A percentile compares a stretch with the other conserved stretches of the same genome.
Evolutionary conservation across 148 eudicot species (phyloP).

Genomic region (Rhododendron kiyosumense): DNA sequence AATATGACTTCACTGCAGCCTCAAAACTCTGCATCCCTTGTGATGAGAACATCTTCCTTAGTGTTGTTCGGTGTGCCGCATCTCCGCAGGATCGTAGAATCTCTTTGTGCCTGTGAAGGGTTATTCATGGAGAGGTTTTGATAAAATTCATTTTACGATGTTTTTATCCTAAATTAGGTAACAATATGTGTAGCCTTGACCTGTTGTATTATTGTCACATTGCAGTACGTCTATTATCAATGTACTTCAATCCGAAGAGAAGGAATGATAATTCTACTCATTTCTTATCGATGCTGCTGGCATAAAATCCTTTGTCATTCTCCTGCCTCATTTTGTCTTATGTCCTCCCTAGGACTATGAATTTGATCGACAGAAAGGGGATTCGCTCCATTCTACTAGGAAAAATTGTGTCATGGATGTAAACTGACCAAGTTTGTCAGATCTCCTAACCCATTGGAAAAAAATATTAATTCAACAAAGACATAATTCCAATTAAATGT

Average conservation of each 20-base stretch:
- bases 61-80: constrained; percentile 54
- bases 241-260: background rate
- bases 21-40: constrained; percentile 81
- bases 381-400: background rate
- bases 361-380: background rate
- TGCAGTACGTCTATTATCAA: constrained; percentile 7
- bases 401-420: background rate
- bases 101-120: constrained; percentile 27
- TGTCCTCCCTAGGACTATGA: background rate
- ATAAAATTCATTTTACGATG: background rate
- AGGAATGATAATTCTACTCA: background rate
- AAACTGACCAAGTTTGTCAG: background rate
- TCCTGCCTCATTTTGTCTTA: background rate
- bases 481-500: background rate
- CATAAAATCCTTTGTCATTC: background rate
- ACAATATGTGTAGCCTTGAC: background rate
- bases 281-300: background rate
- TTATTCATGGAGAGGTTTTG: constrained; percentile 6
- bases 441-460: background rate
- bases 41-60: constrained; percentile 59
- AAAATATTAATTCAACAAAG: background rate
- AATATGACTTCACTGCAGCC: constrained; percentile 47
- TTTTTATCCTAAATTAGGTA: constrained; percentile 1
- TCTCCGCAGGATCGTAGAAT: constrained; percentile 29
- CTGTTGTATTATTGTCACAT: background rate